Base-by-base conservation (phyloP, 2,329 filamentous ascomycete species). In the Curvularia lunata region DNA sequence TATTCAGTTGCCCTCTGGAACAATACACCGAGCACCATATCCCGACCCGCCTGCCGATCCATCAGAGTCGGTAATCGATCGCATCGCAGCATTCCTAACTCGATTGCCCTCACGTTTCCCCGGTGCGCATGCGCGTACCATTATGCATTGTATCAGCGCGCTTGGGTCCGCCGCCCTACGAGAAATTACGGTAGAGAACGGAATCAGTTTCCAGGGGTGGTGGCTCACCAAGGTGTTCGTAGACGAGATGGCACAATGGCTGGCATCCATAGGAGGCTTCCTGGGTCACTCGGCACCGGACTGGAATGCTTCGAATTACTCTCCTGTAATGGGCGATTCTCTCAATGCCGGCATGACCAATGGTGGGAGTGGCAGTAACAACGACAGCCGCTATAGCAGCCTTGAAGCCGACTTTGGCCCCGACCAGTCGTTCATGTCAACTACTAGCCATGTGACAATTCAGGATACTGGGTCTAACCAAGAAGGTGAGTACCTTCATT, bases 201-300 rank as follows among this genome's bases (percentile, higher is more conserved):
- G 89, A 18, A 87, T 88, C 71, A 93, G 90, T 70, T 96, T 94
- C 71, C 89, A 91, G n/a, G 88, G 90, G 5, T 96, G 92, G 92
- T 95, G 91, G 91, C 91, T 97, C 56, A 92, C 92, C 3, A 97
- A 97, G 75, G 93, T 94, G 56, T 98, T 94, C 83, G 86, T 97
- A 51, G 93, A 97, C 71, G 94, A 98, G 79, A 96, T 96, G 91
- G 87, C 92, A 48, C 84, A 90, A 56, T 97, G 96, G 84, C 82
- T 97, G 65, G 92, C 91, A 0, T 92, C 96, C 69, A 88, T 93
- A 68, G 94, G 93, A 49, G 94, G 94, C 0, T 97, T 97, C 72
- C 88, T 97, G 81, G 82, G 83, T 30, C 81, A 83, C 41, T 63
- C 54, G n/a, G 67, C 77, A 2, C 78, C 69, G 7, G 66, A 67